Percentiles rank a stretch among this genome's conserved stretches.
Conservation (phyloP, 768 basidiomycete genomes). For the Calocera viscosa region DNA sequence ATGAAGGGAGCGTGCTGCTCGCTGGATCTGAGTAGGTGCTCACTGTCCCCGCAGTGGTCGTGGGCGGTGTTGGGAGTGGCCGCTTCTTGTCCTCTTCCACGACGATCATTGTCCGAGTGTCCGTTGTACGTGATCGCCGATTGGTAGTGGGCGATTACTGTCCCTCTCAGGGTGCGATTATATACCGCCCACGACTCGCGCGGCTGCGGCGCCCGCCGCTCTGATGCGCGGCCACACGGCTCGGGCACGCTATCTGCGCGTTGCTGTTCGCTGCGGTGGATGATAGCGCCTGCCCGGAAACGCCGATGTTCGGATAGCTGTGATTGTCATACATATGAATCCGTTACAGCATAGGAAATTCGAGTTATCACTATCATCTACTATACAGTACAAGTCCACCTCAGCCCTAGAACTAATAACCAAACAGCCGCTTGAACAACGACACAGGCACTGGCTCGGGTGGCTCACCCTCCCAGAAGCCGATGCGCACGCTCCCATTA, state of each 20-base stretch:
- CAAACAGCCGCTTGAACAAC: slow-evolving; percentile 4
- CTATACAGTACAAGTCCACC: neutral
- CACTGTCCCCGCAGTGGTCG: neutral
- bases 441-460: neutral
- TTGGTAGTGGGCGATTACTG: no score
- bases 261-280: no score
- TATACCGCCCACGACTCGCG: no score
- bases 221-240: no score
- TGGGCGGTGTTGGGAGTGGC: neutral
- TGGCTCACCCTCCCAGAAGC: slow-evolving; percentile 3
- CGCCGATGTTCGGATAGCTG: no score
- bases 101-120: neutral
- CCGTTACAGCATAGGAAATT: neutral
- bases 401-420: neutral
- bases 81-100: neutral
- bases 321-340: neutral
- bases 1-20: neutral
- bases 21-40: neutral
- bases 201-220: no score
- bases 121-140: no score
- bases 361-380: neutral
- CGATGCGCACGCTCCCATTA: neutral
- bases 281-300: no score
- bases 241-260: no score
- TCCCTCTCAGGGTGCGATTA: no score